Evolutionary conservation across 257 asterid species (phyloP).

Genomic region (Solanum paucissectum): DNA sequence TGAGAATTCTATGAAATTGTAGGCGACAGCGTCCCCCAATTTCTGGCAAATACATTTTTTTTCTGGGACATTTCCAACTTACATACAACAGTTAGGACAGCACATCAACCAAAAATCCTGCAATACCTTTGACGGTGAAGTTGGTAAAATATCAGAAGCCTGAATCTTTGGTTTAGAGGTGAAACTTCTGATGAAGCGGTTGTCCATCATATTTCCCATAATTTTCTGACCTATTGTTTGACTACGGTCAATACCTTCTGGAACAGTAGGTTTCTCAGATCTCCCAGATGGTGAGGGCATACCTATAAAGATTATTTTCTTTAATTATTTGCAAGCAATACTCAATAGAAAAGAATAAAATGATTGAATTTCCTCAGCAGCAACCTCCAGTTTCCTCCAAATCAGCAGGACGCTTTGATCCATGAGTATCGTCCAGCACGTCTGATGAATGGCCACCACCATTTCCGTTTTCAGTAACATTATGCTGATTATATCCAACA

Average conservation of each 20-base stretch:
- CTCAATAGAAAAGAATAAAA: background rate
- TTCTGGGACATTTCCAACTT: background rate
- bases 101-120: background rate
- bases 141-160: constrained; percentile 36
- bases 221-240: constrained; percentile 92
- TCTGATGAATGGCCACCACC: constrained; percentile 6
- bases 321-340: background rate
- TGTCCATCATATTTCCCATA: constrained; percentile 96
- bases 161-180: constrained; percentile 57
- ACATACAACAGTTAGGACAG: background rate
- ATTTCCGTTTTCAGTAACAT: constrained; percentile 46
- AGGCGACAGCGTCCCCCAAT: background rate
- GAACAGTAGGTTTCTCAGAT: constrained; percentile 34
- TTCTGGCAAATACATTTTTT: background rate
- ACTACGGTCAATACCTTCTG: constrained; percentile 58
- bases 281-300: constrained; percentile 80
- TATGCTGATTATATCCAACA: constrained; percentile 19
- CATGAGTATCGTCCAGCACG: constrained; percentile 34
- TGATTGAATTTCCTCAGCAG: constrained; percentile 5
- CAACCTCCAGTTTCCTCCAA: constrained; percentile 81
- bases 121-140: constrained; percentile 82
- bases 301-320: constrained; percentile 30
- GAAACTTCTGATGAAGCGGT: constrained; percentile 67
- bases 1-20: background rate
- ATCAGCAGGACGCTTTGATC: constrained; percentile 32